These are phyloP conservation scores for Fusarium austroafricanum DNA, from an alignment of 2,329 filamentous ascomycete genomes.

Conservation along the genomic window DNA sequence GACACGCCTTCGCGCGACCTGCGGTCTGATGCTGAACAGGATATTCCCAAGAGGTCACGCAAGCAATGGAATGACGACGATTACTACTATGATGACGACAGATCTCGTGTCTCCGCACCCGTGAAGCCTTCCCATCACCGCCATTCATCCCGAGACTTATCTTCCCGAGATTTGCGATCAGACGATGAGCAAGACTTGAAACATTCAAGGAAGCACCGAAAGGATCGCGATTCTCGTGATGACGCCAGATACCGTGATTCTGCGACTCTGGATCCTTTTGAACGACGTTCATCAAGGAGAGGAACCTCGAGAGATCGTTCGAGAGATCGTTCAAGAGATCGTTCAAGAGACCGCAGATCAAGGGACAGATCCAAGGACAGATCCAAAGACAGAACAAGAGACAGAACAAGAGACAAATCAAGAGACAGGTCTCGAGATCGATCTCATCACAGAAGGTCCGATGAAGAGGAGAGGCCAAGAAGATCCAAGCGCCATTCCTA, in stretches of 20 bases:
- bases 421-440: constrained; percentile 30
- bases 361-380: constrained; percentile 4
- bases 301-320: constrained; percentile 31
- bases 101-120: constrained; percentile 29
- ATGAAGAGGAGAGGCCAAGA: constrained; percentile 51
- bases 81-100: constrained; percentile 33
- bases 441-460: constrained; percentile 34
- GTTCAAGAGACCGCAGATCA: constrained; percentile 18
- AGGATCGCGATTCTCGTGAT: constrained; percentile 29
- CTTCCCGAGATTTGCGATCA: constrained; percentile 34
- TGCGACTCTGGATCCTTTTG: constrained; percentile 20
- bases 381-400: constrained; percentile 11
- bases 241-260: constrained; percentile 27
- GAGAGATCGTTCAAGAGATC: constrained; percentile 17
- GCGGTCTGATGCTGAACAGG: constrained; percentile 30
- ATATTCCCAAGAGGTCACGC: constrained; percentile 14
- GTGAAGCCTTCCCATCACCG: constrained; percentile 27
- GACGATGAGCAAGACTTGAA: constrained; percentile 35
- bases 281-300: constrained; percentile 31
- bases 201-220: constrained; percentile 34
- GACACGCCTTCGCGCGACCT: constrained; percentile 29
- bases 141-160: constrained; percentile 32
- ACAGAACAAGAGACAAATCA: constrained; percentile 15
- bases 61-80: constrained; percentile 31
- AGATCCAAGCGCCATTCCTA: constrained; percentile 52